phyloP scores from a whole-genome alignment of 2,329 filamentous ascomycete species.

The Venturia carpophila region DNA sequence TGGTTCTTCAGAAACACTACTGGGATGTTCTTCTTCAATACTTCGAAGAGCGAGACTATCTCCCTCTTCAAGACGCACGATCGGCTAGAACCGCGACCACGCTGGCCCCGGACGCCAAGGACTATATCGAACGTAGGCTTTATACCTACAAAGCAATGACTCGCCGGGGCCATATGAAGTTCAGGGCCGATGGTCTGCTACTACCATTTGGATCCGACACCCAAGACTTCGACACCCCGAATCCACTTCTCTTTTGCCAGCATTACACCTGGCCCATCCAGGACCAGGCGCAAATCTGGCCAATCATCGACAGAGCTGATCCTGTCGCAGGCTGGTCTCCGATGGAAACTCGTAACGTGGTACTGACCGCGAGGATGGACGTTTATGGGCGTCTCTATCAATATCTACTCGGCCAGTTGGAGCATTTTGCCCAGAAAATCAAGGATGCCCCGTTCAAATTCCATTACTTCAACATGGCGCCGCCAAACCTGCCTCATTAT shows the following conservation, averaged over 20 bases:
- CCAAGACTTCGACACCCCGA: slow-evolving; percentile 31
- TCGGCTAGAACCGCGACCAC: slow-evolving; percentile 26
- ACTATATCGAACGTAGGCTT: slow-evolving; percentile 30
- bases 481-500: slow-evolving; percentile 22
- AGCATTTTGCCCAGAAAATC: slow-evolving; percentile 28
- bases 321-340: slow-evolving; percentile 33
- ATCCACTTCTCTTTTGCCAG: slow-evolving; percentile 32
- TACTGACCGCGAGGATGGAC: slow-evolving; percentile 28
- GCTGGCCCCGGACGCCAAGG: slow-evolving; percentile 26
- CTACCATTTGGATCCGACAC: slow-evolving; percentile 33
- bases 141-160: slow-evolving; percentile 23
- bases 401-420: slow-evolving; percentile 28
- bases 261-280: slow-evolving; percentile 30
- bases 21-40: slow-evolving; percentile 29
- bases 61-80: slow-evolving; percentile 24
- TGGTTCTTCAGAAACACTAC: slow-evolving; percentile 27
- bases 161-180: slow-evolving; percentile 27
- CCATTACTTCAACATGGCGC: slow-evolving; percentile 27
- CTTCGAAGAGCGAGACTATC: slow-evolving; percentile 24
- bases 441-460: slow-evolving; percentile 24
- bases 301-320: slow-evolving; percentile 32
- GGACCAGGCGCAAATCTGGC: slow-evolving; percentile 28
- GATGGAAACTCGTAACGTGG: slow-evolving; percentile 26
- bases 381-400: slow-evolving; percentile 35
- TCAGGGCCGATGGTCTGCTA: slow-evolving; percentile 34